Conservation (phyloP, 768 basidiomycete genomes). For the Termitomyces sp. region DNA sequence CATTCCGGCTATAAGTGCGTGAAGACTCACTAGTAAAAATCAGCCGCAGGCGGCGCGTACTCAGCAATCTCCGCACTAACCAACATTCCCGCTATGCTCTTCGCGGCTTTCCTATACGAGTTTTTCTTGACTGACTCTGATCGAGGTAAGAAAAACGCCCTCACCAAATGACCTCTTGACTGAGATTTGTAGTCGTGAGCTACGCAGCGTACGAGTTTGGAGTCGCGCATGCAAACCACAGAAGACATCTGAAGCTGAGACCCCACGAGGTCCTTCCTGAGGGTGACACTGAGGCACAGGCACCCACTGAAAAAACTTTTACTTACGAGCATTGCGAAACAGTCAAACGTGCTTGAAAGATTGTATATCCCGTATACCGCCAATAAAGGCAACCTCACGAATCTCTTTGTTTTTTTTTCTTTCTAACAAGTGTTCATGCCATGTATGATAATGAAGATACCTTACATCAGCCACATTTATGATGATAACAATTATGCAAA, state of each 20-base stretch:
- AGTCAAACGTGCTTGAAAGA: neutral
- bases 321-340: conserved; percentile 4
- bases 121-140: conserved; percentile 52
- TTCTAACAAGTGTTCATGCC: neutral
- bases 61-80: conserved; percentile 59
- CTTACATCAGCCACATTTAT: neutral
- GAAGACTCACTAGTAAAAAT: conserved; percentile 1
- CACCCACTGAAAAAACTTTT: conserved; percentile 3
- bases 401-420: neutral
- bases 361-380: neutral
- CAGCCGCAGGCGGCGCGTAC: conserved; percentile 49
- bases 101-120: conserved; percentile 51
- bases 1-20: neutral
- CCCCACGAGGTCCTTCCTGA: neutral
- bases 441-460: neutral
- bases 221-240: conserved; percentile 9
- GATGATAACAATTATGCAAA: too few relatives aligned
- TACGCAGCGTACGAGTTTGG: conserved; percentile 10
- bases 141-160: conserved; percentile 35
- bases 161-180: neutral
- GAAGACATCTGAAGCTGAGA: conserved; percentile 3
- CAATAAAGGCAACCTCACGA: neutral
- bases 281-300: conserved; percentile 2
- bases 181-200: conserved; percentile 6
- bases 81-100: conserved; percentile 58